phyloP scores from a whole-genome alignment of 352 stramenopile genomes.

The Pythium aquatile region DNA sequence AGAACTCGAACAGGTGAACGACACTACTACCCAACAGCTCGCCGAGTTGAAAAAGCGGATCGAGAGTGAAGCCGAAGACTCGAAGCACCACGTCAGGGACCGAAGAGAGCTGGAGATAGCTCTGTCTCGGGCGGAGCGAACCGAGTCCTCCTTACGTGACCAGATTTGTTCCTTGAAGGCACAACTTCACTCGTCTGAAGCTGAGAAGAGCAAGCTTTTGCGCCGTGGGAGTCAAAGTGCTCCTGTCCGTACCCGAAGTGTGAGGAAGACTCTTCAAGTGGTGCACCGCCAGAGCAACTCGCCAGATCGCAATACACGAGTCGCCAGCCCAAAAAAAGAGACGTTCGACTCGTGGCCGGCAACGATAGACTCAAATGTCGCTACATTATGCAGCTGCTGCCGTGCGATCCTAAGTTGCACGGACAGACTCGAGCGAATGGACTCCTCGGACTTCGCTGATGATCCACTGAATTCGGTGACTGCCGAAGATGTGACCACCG shows the following conservation, averaged over 20 bases:
- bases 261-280: too few species aligned
- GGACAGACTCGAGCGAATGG: background rate
- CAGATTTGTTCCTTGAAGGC: constrained; percentile 27
- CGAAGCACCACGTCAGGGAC: constrained; percentile 16
- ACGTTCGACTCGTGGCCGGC: background rate
- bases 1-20: constrained; percentile 20
- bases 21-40: constrained; percentile 24
- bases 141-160: constrained; percentile 31
- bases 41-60: constrained; percentile 16
- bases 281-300: background rate
- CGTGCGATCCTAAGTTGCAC: background rate
- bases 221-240: background rate
- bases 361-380: background rate
- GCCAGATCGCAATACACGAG: background rate
- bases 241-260: background rate
- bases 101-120: constrained; percentile 24
- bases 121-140: constrained; percentile 32
- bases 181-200: constrained; percentile 25
- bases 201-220: constrained; percentile 25
- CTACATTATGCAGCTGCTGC: background rate
- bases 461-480: constrained; percentile 17
- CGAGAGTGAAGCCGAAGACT: constrained; percentile 23
- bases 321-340: background rate
- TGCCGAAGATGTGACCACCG: background rate
- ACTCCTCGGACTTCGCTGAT: constrained; percentile 21